These are phyloP conservation scores for Botryosphaeria dothidea DNA, from an alignment of 2,329 filamentous ascomycete genomes.

Conservation along the genomic window DNA sequence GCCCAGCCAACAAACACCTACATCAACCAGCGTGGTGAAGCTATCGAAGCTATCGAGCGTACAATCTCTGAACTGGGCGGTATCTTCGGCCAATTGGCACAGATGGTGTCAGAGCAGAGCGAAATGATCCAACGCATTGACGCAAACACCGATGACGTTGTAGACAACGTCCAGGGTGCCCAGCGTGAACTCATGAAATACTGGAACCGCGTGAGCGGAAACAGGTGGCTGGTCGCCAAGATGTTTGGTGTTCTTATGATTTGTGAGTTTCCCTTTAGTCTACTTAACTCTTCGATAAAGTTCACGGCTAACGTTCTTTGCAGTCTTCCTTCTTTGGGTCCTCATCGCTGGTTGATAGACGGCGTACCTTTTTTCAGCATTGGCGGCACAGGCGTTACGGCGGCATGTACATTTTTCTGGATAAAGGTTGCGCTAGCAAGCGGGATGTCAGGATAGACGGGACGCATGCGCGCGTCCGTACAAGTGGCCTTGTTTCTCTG, in stretches of 20 bases:
- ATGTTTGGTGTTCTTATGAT: conserved; percentile 93
- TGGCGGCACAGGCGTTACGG: conserved; percentile 1
- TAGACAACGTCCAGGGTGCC: conserved; percentile 96
- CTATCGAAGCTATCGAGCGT: conserved; percentile 94
- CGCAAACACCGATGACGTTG: conserved; percentile 95
- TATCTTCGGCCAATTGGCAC: conserved; percentile 91
- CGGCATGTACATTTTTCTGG: neutral
- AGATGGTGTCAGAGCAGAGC: conserved; percentile 96
- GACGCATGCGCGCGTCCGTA: neutral
- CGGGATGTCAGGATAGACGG: conserved; percentile 2
- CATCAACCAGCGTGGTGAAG: conserved; percentile 89
- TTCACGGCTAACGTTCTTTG: conserved; percentile 22
- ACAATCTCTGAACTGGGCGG: conserved; percentile 90
- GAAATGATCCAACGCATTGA: conserved; percentile 98
- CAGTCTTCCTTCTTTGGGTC: conserved; percentile 62
- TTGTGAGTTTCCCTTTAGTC: conserved; percentile 51
- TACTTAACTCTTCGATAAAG: neutral
- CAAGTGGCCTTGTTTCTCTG: neutral
- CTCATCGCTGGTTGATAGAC: conserved; percentile 57
- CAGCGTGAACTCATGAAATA: conserved; percentile 96
- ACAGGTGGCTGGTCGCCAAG: conserved; percentile 87
- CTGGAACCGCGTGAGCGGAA: conserved; percentile 90
- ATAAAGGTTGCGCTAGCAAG: neutral
- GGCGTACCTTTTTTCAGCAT: neutral
- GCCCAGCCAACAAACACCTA: conserved; percentile 83